Percentiles rank a stretch among this genome's conserved stretches.
Evolutionary conservation across 2,329 filamentous ascomycete genomes (phyloP).

Genomic region (Furcasterigmium furcatum): DNA sequence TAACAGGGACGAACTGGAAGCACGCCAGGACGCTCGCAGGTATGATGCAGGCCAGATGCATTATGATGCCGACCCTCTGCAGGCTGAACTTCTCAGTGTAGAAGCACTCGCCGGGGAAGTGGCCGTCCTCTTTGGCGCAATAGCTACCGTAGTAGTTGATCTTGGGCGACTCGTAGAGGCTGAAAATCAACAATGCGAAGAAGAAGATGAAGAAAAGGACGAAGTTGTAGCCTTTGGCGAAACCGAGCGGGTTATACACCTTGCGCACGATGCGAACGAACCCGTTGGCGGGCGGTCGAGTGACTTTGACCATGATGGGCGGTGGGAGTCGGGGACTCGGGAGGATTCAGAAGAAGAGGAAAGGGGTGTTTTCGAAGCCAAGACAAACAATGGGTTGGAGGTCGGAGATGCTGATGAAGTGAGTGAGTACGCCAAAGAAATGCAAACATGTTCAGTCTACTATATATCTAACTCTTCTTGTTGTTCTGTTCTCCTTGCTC

Average conservation of each 20-base stretch:
- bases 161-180: slow-evolving; percentile 43
- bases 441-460: too few relatives aligned
- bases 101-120: slow-evolving; percentile 33
- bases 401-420: too few relatives aligned
- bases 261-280: slow-evolving; percentile 15
- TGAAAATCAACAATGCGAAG: slow-evolving; percentile 43
- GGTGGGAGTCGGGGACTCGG: too few relatives aligned
- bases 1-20: slow-evolving; percentile 45
- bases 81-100: slow-evolving; percentile 21
- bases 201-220: slow-evolving; percentile 46
- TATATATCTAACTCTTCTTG: too few relatives aligned
- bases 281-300: slow-evolving; percentile 6
- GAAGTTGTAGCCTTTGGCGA: slow-evolving; percentile 56
- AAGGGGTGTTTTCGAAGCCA: too few relatives aligned
- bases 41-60: slow-evolving; percentile 43
- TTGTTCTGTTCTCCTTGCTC: too few relatives aligned
- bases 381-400: too few relatives aligned
- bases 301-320: background rate
- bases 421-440: too few relatives aligned
- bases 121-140: slow-evolving; percentile 27
- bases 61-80: slow-evolving; percentile 35
- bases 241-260: slow-evolving; percentile 47
- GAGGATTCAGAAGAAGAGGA: too few relatives aligned
- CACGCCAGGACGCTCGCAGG: slow-evolving; percentile 39
- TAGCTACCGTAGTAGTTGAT: slow-evolving; percentile 31